A percentile compares a stretch with the other conserved stretches of the same genome.
These are phyloP conservation scores for Pestalotiopsis sp. DNA, from an alignment of 2,329 filamentous ascomycete genomes.

Conservation along the genomic window DNA sequence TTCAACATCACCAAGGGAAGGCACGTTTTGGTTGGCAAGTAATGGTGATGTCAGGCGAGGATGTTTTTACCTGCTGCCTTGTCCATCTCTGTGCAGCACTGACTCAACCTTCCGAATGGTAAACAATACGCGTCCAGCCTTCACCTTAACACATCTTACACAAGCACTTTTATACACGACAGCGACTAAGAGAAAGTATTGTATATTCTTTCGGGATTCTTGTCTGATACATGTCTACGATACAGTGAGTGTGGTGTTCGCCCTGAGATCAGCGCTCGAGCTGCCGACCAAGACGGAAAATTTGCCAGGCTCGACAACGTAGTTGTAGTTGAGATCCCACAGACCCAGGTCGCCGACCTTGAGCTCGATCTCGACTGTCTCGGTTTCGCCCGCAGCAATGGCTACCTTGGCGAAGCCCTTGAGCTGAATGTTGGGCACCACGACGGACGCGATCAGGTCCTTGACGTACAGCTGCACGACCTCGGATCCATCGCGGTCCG, in stretches of 20 bases:
- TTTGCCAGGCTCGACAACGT: constrained; percentile 66
- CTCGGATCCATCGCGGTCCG: constrained; percentile 61
- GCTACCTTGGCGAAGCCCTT: constrained; percentile 70
- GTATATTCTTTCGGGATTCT: no score
- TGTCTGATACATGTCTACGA: background rate
- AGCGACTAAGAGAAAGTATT: background rate
- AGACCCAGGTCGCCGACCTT: constrained; percentile 61
- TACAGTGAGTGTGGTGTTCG: constrained; percentile 60
- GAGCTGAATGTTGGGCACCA: constrained; percentile 65
- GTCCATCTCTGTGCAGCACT: no score
- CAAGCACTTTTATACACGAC: no score
- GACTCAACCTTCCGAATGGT: no score
- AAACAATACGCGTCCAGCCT: no score
- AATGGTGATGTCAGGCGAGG: no score
- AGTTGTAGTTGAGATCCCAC: constrained; percentile 50
- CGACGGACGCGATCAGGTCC: constrained; percentile 64
- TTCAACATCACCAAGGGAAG: no score
- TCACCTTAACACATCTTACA: no score
- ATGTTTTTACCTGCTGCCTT: no score
- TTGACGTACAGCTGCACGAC: constrained; percentile 71
- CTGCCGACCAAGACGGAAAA: constrained; percentile 67
- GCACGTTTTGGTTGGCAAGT: no score
- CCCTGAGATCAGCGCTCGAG: constrained; percentile 58
- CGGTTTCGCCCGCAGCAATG: constrained; percentile 61
- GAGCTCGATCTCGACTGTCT: constrained; percentile 51